Conservation (phyloP, 768 basidiomycete genomes). For the Kwoniella newhampshirensis region DNA sequence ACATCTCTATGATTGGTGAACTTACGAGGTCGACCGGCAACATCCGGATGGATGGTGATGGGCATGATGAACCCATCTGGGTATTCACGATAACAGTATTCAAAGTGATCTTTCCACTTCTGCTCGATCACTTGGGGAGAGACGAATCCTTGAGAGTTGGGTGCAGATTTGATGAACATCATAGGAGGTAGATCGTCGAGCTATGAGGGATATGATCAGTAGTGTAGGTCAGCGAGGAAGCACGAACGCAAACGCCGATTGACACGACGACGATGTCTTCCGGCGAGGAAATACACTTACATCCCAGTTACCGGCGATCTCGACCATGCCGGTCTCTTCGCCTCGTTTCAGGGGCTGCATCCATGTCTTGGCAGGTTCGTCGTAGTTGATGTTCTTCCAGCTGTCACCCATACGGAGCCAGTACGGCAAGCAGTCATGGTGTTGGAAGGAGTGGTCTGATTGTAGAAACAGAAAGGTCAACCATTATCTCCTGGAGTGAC, state of each 20-base stretch:
- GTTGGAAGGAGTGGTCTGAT: constrained; percentile 60
- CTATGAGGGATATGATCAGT: constrained; percentile 6
- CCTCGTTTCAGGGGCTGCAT: constrained; percentile 71
- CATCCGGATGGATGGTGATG: constrained; percentile 76
- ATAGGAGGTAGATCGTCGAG: constrained; percentile 71
- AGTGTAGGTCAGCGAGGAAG: background rate
- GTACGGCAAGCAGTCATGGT: constrained; percentile 64
- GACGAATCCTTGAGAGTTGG: constrained; percentile 77
- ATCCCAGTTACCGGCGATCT: constrained; percentile 72
- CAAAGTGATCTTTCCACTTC: constrained; percentile 73
- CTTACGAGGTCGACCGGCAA: constrained; percentile 61
- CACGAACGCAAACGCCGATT: background rate
- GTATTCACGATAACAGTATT: constrained; percentile 62
- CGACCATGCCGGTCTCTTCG: constrained; percentile 63
- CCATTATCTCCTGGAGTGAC: background rate
- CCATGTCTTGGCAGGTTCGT: constrained; percentile 64
- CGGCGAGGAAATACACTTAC: constrained; percentile 24
- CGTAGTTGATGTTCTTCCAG: constrained; percentile 73
- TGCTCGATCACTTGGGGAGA: constrained; percentile 67
- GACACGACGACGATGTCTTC: no score
- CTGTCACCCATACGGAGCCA: constrained; percentile 68
- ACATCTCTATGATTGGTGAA: background rate
- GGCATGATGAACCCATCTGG: constrained; percentile 58
- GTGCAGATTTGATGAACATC: constrained; percentile 62
- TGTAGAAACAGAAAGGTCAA: background rate